Base-by-base conservation (phyloP, 371 early-diverging fungal genomes). In the Mortierella sp. region DNA sequence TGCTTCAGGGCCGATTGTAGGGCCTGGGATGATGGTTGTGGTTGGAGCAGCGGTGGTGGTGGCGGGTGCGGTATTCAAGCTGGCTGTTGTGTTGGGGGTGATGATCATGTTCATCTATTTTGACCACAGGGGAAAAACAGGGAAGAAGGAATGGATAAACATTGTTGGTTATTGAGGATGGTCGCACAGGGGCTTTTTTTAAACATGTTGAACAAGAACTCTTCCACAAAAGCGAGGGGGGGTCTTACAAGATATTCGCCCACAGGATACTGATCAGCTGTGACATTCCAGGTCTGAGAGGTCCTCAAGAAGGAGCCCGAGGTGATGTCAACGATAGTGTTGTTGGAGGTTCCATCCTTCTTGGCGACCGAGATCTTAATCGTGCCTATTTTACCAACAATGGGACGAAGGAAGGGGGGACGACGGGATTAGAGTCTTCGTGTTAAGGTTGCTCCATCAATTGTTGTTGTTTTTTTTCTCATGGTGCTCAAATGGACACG, bases 341-440 rank as follows among this genome's bases (percentile, higher is more conserved):
- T 52, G 52, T 74, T 74, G 31, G 45, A 45, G 4, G 74, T 47
- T 21, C 74, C 68, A 21, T 74, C 74, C 43, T 49, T 59, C 54
- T 60, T 67, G 19, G 68, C 60, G 27, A 67, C 57, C 28, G 74
- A 54, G 57, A 72, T 54, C 22, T 57, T 7, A 39, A 66, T 54
- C 22, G 72, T 57, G 17, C 61, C 72, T 66, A 24, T 40, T n/a
- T n/a, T n/a, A n/a, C n/a, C n/a, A n/a, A n/a, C n/a, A n/a, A n/a
- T n/a, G n/a, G 34, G 34, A 34, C 10, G 4, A 10, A 34, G 4
- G 34, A 34, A 34, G 10, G 34, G 4, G 34, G 10, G 10, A 7
- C 7, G 34, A 10, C 7, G 34, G 34, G 34, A 34, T 34, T 34
- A 7, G 10, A 10, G 7, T 7, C 34, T 10, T 34, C 10, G 34